Evolutionary conservation across 345 rosid species (phyloP).

Genomic region (Brassica cretica): DNA sequence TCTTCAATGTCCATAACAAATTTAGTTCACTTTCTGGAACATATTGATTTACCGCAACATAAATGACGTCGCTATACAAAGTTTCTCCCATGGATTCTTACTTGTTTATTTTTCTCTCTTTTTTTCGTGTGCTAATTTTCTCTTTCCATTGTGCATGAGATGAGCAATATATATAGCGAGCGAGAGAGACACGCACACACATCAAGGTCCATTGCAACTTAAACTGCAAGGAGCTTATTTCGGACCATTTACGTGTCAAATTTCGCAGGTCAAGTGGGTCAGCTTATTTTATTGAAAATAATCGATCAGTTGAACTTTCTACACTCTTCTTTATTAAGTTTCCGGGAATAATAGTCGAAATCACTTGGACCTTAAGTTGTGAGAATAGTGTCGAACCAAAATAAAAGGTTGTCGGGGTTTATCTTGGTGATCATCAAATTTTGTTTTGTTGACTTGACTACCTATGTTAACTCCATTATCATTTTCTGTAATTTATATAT

Average conservation of each 20-base stretch:
- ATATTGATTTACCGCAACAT: conserved; percentile 57
- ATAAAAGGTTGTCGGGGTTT: background rate
- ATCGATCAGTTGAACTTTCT: conserved; percentile 9
- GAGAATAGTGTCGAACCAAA: background rate
- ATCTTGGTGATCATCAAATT: background rate
- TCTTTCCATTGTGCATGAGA: background rate
- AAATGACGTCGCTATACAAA: conserved; percentile 37
- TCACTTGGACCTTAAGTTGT: conserved; percentile 9
- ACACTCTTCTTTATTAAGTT: conserved; percentile 21
- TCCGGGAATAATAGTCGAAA: conserved; percentile 1
- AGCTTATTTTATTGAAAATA: conserved; percentile 22
- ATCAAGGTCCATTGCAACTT: background rate
- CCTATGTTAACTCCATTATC: background rate
- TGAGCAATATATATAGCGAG: background rate
- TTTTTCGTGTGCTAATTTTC: background rate
- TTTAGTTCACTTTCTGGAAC: conserved; percentile 46
- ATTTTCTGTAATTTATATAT: background rate
- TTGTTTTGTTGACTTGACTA: background rate
- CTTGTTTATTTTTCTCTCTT: background rate
- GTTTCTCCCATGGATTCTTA: conserved; percentile 28
- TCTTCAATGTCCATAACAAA: conserved; percentile 51
- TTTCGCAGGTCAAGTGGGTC: conserved; percentile 25
- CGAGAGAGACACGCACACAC: background rate
- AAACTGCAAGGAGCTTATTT: conserved; percentile 16
- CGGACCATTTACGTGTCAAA: conserved; percentile 19